phyloP scores from a whole-genome alignment of 352 stramenopile species.

The Phytophthora fragariae region DNA sequence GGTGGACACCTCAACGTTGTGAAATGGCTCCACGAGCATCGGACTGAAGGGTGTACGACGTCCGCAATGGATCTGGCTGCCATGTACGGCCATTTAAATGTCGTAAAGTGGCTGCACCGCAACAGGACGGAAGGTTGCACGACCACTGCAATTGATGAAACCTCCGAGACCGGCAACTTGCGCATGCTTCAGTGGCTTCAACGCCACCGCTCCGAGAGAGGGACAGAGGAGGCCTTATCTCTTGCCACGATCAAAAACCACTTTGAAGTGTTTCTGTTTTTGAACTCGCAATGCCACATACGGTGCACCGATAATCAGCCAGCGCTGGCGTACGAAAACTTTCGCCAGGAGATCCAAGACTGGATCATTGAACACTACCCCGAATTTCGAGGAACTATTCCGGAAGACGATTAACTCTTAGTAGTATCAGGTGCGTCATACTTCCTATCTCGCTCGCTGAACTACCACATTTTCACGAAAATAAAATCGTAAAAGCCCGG shows the following conservation, averaged over 20 bases:
- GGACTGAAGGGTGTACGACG: not conserved
- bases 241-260: not conserved
- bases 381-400: not conserved
- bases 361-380: not conserved
- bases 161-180: not conserved
- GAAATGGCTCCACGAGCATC: not conserved
- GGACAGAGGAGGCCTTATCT: not conserved
- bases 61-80: not conserved
- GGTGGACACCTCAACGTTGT: not conserved
- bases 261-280: not conserved
- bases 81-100: not conserved
- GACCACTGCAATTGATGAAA: not conserved
- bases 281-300: not conserved
- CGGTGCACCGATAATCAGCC: not conserved
- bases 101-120: not conserved
- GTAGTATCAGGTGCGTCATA: too few species aligned
- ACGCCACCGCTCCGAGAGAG: not conserved
- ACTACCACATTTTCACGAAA: not conserved
- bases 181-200: not conserved
- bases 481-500: not conserved
- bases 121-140: not conserved
- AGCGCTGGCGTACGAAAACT: not conserved
- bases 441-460: too few species aligned
- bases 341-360: not conserved
- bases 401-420: not conserved